Evolutionary conservation across 768 basidiomycete genomes (phyloP), one percentile per base, ranked within the genome.

Genomic region (Leccinum incarnatum): DNA sequence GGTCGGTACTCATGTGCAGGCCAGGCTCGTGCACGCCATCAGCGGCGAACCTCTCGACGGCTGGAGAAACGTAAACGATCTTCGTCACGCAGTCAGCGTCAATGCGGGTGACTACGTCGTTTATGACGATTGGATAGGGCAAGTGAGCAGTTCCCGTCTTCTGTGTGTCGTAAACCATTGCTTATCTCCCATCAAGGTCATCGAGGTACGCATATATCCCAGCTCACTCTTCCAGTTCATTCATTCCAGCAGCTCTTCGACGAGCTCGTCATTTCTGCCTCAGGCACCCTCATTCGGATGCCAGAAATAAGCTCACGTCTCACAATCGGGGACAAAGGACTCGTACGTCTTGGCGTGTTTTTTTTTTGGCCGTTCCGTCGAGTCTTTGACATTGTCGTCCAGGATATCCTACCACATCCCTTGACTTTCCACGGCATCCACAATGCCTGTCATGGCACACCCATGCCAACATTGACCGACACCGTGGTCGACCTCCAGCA

Each of bases 61-160:
- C 8, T 94, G 89, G 91, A 81, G 81, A 62, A 77, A 79, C 10
- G 65, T 78, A 56, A 76, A 80, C 40, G 84, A 89, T 51, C 69
- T 94, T 25, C 79, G 82, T 63, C 77, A 78, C 23, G 78, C 81
- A 25, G 74, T 78, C 32, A 82, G 85, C 29, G 80, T 89, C 25
- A 89, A 89, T 58, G 79, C 89, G 40, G 88, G 89, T 6, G 92
- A 95, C 72, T 91, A 87, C 76, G 91, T 95, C 51, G 77, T 86
- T 17, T 84, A 85, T 66, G 83, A 89, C 63, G 84, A 93, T 70
- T 97, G 95, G 94, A 77, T 96, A 66, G 94, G 94, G 54, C 91
- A 93, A 80, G 91, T 91, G 70, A 69, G 83, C 37, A 42, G 45
- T 54, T n/a, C 30, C 58, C 60, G 58, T 57, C 23, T 57, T 59